Percentiles rank a stretch among this genome's conserved stretches.
Evolutionary conservation across 306 rosid species (phyloP).

Genomic region (Vachellia pachyceras): DNA sequence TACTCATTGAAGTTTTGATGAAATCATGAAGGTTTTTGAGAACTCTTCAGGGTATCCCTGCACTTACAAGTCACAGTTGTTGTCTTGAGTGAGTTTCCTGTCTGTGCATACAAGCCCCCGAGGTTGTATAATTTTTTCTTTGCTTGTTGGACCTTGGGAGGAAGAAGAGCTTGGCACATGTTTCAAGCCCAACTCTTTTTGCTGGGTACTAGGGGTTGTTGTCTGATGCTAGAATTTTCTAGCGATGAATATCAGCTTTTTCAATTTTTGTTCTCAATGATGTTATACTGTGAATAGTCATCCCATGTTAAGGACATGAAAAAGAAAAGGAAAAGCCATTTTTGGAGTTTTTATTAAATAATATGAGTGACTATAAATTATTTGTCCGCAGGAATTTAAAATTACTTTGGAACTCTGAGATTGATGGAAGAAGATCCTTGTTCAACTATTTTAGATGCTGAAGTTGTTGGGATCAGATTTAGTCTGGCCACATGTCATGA

Average conservation of each 20-base stretch:
- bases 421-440: slow-evolving; percentile 66
- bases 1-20: neutral
- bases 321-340: slow-evolving; percentile 14
- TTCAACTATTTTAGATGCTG: slow-evolving; percentile 61
- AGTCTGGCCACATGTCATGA: slow-evolving; percentile 74
- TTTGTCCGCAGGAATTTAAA: slow-evolving; percentile 44
- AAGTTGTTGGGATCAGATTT: slow-evolving; percentile 65
- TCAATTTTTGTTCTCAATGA: neutral
- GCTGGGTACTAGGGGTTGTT: neutral
- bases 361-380: slow-evolving; percentile 19
- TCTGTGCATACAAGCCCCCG: neutral
- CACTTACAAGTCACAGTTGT: neutral
- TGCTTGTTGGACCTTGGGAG: neutral
- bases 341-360: slow-evolving; percentile 3
- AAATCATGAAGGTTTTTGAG: neutral
- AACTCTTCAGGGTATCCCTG: neutral
- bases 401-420: slow-evolving; percentile 9
- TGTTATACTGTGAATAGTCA: neutral
- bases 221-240: neutral
- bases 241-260: neutral
- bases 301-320: neutral
- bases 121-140: neutral
- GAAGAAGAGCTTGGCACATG: neutral
- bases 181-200: neutral
- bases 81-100: neutral